Base-by-base conservation (phyloP, 2,329 filamentous ascomycete genomes). In the Epichloe elymi region DNA sequence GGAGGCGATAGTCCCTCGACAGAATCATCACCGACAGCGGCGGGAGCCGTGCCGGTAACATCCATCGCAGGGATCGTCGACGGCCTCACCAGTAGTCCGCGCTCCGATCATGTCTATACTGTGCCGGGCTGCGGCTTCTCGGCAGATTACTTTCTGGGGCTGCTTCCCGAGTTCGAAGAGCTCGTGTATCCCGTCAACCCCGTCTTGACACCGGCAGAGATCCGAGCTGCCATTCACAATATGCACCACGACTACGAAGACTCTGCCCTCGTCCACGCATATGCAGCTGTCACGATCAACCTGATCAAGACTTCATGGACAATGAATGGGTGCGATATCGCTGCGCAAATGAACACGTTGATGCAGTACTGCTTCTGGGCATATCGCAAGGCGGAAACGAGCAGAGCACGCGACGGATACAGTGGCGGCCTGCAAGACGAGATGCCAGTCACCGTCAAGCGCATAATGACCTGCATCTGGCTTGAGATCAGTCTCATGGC, bases 401-500 rank as follows among this genome's bases (percentile, higher is more conserved):
- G 60, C 33, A 64, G 51, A 55, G 70, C 54, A 60, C 37, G 51
- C 14, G 69, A 59, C 55, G 65, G 51, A 20, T 50, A 30, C 35
- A 14, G 56, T 58, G 62, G 63, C 41, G 56, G 63, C 12, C 64
- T 68, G 26, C 63, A 64, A 6, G 65, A 66, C 20, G 65, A 67
- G 6, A 61, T 68, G 12, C 65, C 64, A 2, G 63, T 69, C 4
- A 70, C 68, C 0, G 65, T 74, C 23, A 67, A 70, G 49, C 65
- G 70, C 47, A 69, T 73, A 23, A 72, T 76, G 67, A 72, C 71
- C 26, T 71, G 67, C 26, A 62, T 76, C 46, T 77, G 74, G 55
- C 68, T 76, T 40, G 71, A 77, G 55, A 75, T 75, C 51, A 72
- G 68, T 58, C 64, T 74, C 48, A 72, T 76, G 67, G 68, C 67